Base-by-base conservation (phyloP, 805 yeast genomes). In the Jamesozyma hellenica region DNA sequence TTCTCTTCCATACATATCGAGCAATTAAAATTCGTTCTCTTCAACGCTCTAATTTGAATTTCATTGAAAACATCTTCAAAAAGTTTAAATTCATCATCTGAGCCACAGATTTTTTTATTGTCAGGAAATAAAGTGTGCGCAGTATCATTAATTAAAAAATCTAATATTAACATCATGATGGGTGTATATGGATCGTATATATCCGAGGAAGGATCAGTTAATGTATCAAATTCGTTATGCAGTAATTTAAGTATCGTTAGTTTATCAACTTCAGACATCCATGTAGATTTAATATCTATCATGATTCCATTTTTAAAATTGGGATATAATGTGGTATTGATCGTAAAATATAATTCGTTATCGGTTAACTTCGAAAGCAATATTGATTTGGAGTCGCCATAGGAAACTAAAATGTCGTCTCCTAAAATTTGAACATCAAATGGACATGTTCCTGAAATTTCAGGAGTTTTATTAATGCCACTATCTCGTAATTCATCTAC, bases 1-100 rank as follows among this genome's bases (percentile, higher is more conserved):
- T 57, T 59, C 26, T 63, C 66, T 17, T 61, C 67, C 44, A 74
- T 72, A 50, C 84, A 78, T 0, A 78, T 75, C n/a, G 70, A 72
- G 52, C 83, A 78, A 3, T 58, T 48, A 44, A 68, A 73, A 6
- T 76, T 67, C 10, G 50, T 47, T 11, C 42, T 39, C 5, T 62
- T 44, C 44, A 70, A 71, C 11, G 58, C 55, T 1, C 49, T 38
- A 12, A 42, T 32, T 15, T 55, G 48, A 3, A 51, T 52, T 4
- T 42, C n/a, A 12, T 44, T 28, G 41, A 65, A 55, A 40, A 55
- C 55, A 2, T 49, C 42, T 7, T 40, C 47, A n/a, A 39, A 58
- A 14, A 14, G 13, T 2, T 38, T 31, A 32, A 39, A 50, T 32
- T 55, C 53, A 31, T 43, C 41, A n/a, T 38, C 39, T 8, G 45